phyloP scores from a whole-genome alignment of 2,329 filamentous ascomycete genomes.

The Stemphylium vesicarium region DNA sequence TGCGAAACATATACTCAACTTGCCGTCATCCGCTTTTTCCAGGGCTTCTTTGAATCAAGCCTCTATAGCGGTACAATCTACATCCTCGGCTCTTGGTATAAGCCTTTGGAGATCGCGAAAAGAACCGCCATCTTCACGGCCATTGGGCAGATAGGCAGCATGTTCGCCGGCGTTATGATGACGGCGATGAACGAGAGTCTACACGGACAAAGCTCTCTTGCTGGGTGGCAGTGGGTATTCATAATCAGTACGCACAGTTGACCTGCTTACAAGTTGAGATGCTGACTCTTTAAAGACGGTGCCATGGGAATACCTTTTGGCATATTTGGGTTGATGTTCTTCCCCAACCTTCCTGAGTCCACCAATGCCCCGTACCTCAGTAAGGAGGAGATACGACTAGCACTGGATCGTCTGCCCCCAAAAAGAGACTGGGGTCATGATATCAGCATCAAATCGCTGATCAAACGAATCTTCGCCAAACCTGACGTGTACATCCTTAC shows the following conservation, averaged over 20 bases:
- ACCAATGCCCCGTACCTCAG: slow-evolving; percentile 31
- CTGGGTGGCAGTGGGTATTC: slow-evolving; percentile 42
- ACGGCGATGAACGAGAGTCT: slow-evolving; percentile 40
- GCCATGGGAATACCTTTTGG: slow-evolving; percentile 40
- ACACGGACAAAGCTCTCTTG: slow-evolving; percentile 25
- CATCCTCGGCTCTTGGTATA: slow-evolving; percentile 38
- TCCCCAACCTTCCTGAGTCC: slow-evolving; percentile 37
- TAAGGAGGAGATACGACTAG: slow-evolving; percentile 34
- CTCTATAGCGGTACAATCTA: slow-evolving; percentile 41
- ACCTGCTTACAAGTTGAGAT: rapidly evolving
- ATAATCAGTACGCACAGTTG: slow-evolving; percentile 26
- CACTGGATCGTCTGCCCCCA: slow-evolving; percentile 33
- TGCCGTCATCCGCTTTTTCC: slow-evolving; percentile 35
- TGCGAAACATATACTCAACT: slow-evolving; percentile 37
- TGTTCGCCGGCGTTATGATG: slow-evolving; percentile 44
- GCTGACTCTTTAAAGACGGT: slow-evolving; percentile 29
- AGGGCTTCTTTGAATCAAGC: slow-evolving; percentile 37
- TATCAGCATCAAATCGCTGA: slow-evolving; percentile 31
- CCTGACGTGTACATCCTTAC: slow-evolving; percentile 49
- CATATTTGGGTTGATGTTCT: slow-evolving; percentile 36
- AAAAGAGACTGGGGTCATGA: slow-evolving; percentile 34
- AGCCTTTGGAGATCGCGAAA: slow-evolving; percentile 38
- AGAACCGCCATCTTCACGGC: slow-evolving; percentile 41
- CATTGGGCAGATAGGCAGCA: slow-evolving; percentile 38
- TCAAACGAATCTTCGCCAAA: slow-evolving; percentile 29